Evolutionary conservation across 345 rosid species (phyloP).

Genomic region (Camelina laxa): DNA sequence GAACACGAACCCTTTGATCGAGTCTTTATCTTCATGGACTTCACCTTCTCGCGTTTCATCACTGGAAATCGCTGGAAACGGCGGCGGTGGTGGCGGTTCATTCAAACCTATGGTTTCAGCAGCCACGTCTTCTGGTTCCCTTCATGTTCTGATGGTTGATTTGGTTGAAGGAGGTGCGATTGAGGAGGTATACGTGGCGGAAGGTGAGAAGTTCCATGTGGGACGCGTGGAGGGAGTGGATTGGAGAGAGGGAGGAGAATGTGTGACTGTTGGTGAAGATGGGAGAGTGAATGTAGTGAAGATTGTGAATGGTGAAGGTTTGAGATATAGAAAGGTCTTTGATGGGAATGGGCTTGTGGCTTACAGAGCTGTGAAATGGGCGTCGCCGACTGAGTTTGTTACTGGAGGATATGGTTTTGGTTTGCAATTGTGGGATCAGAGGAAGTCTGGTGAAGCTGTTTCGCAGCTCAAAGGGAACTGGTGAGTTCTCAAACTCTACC

Average conservation of each 20-base stretch:
- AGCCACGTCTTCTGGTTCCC: conserved; percentile 60
- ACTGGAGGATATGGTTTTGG: conserved; percentile 89
- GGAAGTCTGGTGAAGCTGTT: conserved; percentile 73
- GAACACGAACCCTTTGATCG: conserved; percentile 26
- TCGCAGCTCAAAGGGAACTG: conserved; percentile 77
- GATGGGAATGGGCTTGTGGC: conserved; percentile 80
- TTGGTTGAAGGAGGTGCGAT: conserved; percentile 43
- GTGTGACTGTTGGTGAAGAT: conserved; percentile 72
- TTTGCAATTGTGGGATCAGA: conserved; percentile 89
- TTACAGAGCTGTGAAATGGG: conserved; percentile 82
- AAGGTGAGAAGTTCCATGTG: conserved; percentile 50
- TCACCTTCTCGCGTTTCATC: conserved; percentile 74
- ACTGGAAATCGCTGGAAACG: conserved; percentile 47
- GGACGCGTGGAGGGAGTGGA: conserved; percentile 70
- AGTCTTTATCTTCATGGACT: conserved; percentile 55
- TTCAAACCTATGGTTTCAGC: conserved; percentile 58
- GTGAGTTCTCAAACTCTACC: conserved; percentile 60
- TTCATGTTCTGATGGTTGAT: conserved; percentile 54
- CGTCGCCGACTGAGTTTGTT: conserved; percentile 80
- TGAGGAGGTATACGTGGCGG: conserved; percentile 46
- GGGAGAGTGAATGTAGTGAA: conserved; percentile 59
- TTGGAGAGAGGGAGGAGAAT: conserved; percentile 64
- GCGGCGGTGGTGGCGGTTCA: conserved; percentile 36
- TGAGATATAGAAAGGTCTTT: conserved; percentile 55
- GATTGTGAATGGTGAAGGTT: conserved; percentile 45